Base-by-base conservation (phyloP, 192 early-diverging fungal genomes). In the Diversispora epigaea region DNA sequence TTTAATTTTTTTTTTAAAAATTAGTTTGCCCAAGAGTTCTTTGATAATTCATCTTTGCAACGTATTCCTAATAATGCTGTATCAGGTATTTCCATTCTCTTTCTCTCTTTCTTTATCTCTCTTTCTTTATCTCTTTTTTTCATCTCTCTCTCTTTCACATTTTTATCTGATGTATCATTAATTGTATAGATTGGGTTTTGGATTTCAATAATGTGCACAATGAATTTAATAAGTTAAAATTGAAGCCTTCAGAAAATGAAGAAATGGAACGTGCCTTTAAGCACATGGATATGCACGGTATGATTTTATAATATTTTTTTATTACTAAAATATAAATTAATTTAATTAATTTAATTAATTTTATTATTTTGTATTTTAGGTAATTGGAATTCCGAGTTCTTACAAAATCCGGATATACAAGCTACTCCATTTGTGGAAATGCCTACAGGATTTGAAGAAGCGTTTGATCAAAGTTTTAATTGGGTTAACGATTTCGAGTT, bases 401-500 rank as follows among this genome's bases (percentile, higher is more conserved):
- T 84, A 79, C 77, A 83, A 32, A 79, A 78, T 4, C 81, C 83
- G 19, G 80, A 84, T 46, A 66, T 82, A 22, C 50, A 64, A 1
- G 57, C 57, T 12, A 61, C 70, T 45, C 76, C 70, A 49, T 71
- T 77, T 15, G 64, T 78, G 6, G 84, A 86, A 47, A 75, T 82
- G 63, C 80, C 84, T n/a, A 77, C 80, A 57, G 82, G 84, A 65
- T 89, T 89, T 73, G 87, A 89, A 71, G 80, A 79, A 19, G 83
- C 83, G 1, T 89, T 89, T 68, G 84, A 86, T 79, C 84, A 84
- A 70, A 83, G 87, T 65, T 87, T 87, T 69, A 88, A 91, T 78
- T 96, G 93, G 93, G 86, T 91, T 0, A 83, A 83, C 43, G 91
- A 95, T 62, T 95, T 89, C 80, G 86, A 81, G 12, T 77, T 86